These are phyloP conservation scores for Cinnamomum micranthum DNA, from an alignment of 164 flowering plant species.

Conservation along the genomic window DNA sequence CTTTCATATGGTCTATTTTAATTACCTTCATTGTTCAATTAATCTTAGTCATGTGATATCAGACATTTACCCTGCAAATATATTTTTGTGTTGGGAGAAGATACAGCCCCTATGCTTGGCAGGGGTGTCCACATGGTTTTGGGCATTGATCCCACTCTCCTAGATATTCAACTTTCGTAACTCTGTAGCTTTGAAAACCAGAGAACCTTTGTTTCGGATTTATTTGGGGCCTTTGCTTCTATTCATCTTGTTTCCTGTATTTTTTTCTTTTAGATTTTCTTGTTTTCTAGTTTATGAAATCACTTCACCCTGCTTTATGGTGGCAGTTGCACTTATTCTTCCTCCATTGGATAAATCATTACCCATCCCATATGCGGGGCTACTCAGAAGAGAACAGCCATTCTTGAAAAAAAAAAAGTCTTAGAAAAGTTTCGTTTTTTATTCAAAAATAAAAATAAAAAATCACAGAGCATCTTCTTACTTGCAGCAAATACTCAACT, in stretches of 20 bases:
- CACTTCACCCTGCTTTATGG: neutral
- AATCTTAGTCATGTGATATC: too few species aligned
- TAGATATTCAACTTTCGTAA: neutral
- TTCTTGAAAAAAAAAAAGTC: neutral
- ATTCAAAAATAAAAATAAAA: too few species aligned
- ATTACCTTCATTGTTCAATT: too few species aligned
- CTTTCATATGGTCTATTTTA: too few species aligned
- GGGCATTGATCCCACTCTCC: neutral
- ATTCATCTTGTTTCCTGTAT: neutral
- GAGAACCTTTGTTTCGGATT: neutral
- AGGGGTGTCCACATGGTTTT: too few species aligned
- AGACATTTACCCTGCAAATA: too few species aligned
- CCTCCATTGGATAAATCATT: neutral
- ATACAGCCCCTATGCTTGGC: too few species aligned
- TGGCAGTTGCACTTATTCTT: neutral
- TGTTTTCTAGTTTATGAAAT: neutral
- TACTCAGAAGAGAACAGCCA: neutral
- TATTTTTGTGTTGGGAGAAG: too few species aligned
- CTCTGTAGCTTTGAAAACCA: neutral
- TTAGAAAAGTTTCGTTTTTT: neutral
- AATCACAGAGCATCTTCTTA: constrained; percentile 7
- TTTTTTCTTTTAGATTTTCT: neutral
- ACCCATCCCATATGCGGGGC: neutral
- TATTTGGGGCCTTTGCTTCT: neutral
- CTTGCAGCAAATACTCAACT: constrained; percentile 82